Base-by-base conservation (phyloP, 805 yeast species). In the Scheffersomyces lignosus region DNA sequence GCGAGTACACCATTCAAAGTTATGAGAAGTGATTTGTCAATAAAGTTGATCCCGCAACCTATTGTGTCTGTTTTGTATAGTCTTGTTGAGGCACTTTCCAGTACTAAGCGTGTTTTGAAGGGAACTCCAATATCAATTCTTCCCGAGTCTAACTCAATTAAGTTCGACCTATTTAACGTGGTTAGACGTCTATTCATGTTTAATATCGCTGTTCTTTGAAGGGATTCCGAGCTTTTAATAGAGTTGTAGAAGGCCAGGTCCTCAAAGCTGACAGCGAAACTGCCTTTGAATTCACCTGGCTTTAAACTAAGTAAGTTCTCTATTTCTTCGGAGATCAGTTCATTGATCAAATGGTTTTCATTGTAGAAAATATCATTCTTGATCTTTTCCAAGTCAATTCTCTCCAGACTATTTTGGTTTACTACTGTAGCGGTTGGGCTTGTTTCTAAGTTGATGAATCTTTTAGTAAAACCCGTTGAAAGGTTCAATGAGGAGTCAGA, bases 31-130 rank as follows among this genome's bases (percentile, higher is more conserved):
- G 80, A 62, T 28, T 77, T 73, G 27, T 75, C 77, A 12, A 74
- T 66, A 48, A 77, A 83, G 62, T 89, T 83, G 16, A 88, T 72
- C 4, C 96, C 96, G 58, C 90, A 83, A 0, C 97, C 97, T 44
- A 90, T 72, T 2, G 76, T 67, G 58, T 88, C 96, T 15, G 60
- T 52, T 20, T 55, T 61, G 27, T 73, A 70, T 2, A 70, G 69
- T 34, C 64, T 70, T 16, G 59, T 64, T 29, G 63, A 64, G 12
- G 66, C 59, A 3, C 64, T 54, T 14, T 50, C 54, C 5, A 37
- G 41, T n/a, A 30, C 29, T 20, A 46, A 35, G 25, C 52, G 47
- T 4, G 69, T 63, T 16, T 53, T 50, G 38, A 69, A 59, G 2
- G 68, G 59, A 1, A 66, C 56, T 8, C 65, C 71, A 7, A 68